Conservation (phyloP, 2,329 filamentous ascomycete genomes). For the Penicillium sp. region DNA sequence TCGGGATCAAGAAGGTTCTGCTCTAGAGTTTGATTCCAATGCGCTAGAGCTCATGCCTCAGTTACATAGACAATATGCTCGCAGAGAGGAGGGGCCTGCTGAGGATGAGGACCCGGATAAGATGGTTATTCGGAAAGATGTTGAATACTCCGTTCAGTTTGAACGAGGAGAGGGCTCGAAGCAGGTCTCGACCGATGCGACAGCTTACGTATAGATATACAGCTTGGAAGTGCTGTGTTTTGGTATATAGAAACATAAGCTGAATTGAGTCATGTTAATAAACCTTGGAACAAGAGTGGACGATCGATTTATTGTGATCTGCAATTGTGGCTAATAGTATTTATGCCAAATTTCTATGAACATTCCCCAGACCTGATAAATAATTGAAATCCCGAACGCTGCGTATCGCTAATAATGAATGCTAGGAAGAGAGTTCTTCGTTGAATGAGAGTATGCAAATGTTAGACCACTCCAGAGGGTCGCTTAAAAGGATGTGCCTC, state of each 20-base stretch:
- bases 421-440: background rate
- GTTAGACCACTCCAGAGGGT: conserved; percentile 7
- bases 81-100: conserved; percentile 11
- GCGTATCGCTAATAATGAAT: background rate
- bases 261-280: background rate
- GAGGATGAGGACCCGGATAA: conserved; percentile 16
- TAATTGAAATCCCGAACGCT: background rate
- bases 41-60: conserved; percentile 20
- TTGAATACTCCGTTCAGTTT: conserved; percentile 32
- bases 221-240: background rate
- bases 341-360: background rate
- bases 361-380: background rate
- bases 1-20: background rate
- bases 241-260: background rate
- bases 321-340: background rate
- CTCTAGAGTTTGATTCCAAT: conserved; percentile 2
- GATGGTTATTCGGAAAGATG: conserved; percentile 39
- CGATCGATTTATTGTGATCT: background rate
- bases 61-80: conserved; percentile 4
- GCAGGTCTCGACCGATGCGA: conserved; percentile 12
- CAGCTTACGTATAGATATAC: conserved; percentile 17
- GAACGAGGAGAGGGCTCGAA: conserved; percentile 14
- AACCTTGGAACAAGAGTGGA: background rate
- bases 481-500: conserved; percentile 43
- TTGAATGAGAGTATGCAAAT: background rate